A percentile compares a stretch with the other conserved stretches of the same genome.
These are phyloP conservation scores for Saccharomycopsis sp. DNA, from an alignment of 805 yeast species.

Conservation along the genomic window DNA sequence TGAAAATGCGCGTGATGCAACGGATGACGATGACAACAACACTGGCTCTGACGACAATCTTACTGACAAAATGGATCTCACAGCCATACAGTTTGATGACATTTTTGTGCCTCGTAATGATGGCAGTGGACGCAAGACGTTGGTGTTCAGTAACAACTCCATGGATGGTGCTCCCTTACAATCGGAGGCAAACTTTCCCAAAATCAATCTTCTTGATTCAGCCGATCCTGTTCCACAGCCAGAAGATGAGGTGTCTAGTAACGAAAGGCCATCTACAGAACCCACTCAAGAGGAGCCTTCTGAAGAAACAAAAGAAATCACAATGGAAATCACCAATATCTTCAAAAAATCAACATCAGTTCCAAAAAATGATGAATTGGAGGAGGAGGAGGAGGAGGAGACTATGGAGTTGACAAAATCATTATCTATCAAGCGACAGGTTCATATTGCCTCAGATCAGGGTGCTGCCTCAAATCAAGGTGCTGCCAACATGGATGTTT, in stretches of 20 bases:
- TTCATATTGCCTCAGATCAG: no score
- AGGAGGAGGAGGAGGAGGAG: conserved; percentile 9
- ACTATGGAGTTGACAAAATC: conserved; percentile 21
- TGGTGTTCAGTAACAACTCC: conserved; percentile 2
- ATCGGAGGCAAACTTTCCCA: conserved; percentile 3
- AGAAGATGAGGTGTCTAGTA: background rate
- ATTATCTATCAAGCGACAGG: no score
- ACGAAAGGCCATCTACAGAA: background rate
- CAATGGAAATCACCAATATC: conserved; percentile 15
- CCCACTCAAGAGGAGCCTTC: no score
- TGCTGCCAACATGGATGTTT: conserved; percentile 2
- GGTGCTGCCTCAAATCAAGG: no score
- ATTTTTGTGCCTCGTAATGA: conserved; percentile 14
- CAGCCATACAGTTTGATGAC: conserved; percentile 17
- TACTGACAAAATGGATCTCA: conserved; percentile 18
- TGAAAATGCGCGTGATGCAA: conserved; percentile 1
- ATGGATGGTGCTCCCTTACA: background rate
- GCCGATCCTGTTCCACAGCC: background rate
- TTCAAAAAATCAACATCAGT: background rate
- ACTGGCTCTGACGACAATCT: conserved; percentile 2
- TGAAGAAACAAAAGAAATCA: conserved; percentile 22
- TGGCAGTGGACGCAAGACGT: conserved; percentile 11
- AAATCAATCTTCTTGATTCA: conserved; percentile 2
- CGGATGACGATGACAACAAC: conserved; percentile 16
- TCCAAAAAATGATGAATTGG: background rate